Conservation (phyloP, 2,329 filamentous ascomycete genomes). For the Cadophora sp. region DNA sequence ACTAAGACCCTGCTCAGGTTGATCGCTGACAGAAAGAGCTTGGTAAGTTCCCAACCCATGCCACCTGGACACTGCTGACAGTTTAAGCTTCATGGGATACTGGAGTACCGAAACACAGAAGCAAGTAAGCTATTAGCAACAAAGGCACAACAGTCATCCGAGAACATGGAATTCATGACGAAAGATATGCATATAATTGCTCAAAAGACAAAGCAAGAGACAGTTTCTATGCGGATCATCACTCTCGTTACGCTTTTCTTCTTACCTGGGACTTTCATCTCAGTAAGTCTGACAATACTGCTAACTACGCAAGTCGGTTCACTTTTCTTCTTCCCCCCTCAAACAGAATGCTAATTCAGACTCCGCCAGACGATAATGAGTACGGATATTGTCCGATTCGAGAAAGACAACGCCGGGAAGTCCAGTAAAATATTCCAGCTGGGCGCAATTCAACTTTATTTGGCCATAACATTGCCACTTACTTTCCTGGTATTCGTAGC, state of each 20-base stretch:
- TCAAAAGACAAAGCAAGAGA: constrained; percentile 45
- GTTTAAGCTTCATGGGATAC: neutral
- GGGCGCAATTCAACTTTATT: neutral
- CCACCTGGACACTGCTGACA: too few species aligned
- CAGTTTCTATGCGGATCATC: constrained; percentile 49
- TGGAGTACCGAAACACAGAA: neutral
- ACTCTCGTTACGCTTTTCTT: constrained; percentile 50
- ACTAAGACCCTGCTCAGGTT: neutral
- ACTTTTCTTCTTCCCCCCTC: too few species aligned
- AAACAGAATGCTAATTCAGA: too few species aligned
- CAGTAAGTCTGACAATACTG: constrained; percentile 40
- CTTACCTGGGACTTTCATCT: constrained; percentile 50
- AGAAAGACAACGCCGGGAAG: neutral
- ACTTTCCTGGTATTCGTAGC: neutral
- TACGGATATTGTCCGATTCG: constrained; percentile 46
- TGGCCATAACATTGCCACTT: neutral
- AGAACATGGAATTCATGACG: neutral
- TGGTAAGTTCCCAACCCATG: neutral
- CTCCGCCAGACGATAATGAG: constrained; percentile 48
- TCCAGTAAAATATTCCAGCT: neutral
- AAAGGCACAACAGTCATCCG: neutral
- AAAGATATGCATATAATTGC: constrained; percentile 43
- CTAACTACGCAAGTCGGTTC: too few species aligned
- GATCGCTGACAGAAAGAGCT: neutral
- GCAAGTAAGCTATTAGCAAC: neutral